Percentiles rank a stretch among this genome's conserved stretches.
Evolutionary conservation across 805 yeast genomes (phyloP).

Genomic region (Cyberlindnera xishuangbannaensis): DNA sequence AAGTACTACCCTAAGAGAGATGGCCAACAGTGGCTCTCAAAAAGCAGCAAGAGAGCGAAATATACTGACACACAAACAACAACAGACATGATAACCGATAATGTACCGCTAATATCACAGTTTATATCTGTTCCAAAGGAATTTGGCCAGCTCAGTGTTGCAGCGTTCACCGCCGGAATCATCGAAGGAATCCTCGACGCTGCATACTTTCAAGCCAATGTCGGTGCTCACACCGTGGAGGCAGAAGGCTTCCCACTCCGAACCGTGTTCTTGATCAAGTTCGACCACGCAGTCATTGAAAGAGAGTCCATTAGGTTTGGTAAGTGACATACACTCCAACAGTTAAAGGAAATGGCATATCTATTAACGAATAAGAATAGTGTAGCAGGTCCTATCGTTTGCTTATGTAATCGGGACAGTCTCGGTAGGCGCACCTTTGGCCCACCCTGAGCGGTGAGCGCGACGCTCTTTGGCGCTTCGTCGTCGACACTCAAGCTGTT

Average conservation of each 20-base stretch:
- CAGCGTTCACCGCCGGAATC: constrained; percentile 80
- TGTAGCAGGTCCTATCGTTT: too few species aligned
- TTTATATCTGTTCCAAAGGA: constrained; percentile 77
- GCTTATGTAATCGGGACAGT: not conserved
- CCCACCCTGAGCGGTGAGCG: too few species aligned
- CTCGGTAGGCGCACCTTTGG: too few species aligned
- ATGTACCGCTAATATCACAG: constrained; percentile 62
- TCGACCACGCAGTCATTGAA: constrained; percentile 50
- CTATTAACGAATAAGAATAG: too few species aligned
- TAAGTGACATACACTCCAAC: constrained; percentile 13
- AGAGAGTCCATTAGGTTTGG: constrained; percentile 46
- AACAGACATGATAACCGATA: constrained; percentile 50
- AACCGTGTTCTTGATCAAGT: constrained; percentile 73
- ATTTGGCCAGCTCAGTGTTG: constrained; percentile 69
- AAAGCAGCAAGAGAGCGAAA: too few species aligned
- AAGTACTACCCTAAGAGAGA: too few species aligned
- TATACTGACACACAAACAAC: constrained; percentile 1
- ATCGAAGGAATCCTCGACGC: constrained; percentile 78
- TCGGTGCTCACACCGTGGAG: constrained; percentile 78
- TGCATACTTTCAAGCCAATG: constrained; percentile 65
- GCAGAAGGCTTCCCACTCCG: constrained; percentile 50
- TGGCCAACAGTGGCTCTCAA: too few species aligned
- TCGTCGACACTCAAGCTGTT: too few species aligned
- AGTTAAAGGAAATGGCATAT: not conserved
- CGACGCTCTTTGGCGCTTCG: too few species aligned